Base-by-base conservation (phyloP, 1,139 yeast genomes). In the Geotrichum bryndzae region DNA sequence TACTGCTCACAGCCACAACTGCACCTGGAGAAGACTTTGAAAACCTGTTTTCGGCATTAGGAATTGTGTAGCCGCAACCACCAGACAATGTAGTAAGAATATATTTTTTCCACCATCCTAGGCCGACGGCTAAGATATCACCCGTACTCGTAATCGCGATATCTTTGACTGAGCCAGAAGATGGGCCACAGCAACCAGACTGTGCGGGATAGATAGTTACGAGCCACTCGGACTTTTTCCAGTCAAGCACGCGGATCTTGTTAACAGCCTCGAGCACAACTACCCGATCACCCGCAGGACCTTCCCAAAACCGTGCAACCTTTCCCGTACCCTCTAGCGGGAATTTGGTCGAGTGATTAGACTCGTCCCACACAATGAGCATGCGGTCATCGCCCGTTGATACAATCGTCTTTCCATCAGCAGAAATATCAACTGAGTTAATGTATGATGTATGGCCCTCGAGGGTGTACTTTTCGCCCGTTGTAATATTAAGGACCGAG, bases 61-160 rank as follows among this genome's bases (percentile, higher is more conserved):
- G 67, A 15, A 63, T 61, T 2, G 72, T 70, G 56, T 66, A 68
- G 11, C 73, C 73, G 58, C 70, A 66, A 11, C 72, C 73, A 10
- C 72, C 72, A 23, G 58, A 46, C n/a, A 61, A 45, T 35, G 68
- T 59, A 11, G 67, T 59, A n/a, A 68, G 54, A 54, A 68, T 65
- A 58, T 71, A 76, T 33, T 68, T 66, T 60, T 74, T 75, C 72
- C 73, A 70, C 76, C 76, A 74, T 3, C 77, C 77, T 29, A 70
- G 68, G 1, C 77, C 78, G 48, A 74, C 63, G 1, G 74, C 76
- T 2, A 73, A 63, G 1, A 75, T 54, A 29, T 68, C 69, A n/a
- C 70, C 68, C 51, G 69, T 68, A 41, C 64, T 56, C 22, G 23
- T 55, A 4, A 72, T 59, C 0, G 72, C 63, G 1, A 75, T 69